These are phyloP conservation scores for Cinnamomum micranthum DNA, from an alignment of 164 flowering plant species.

Conservation along the genomic window DNA sequence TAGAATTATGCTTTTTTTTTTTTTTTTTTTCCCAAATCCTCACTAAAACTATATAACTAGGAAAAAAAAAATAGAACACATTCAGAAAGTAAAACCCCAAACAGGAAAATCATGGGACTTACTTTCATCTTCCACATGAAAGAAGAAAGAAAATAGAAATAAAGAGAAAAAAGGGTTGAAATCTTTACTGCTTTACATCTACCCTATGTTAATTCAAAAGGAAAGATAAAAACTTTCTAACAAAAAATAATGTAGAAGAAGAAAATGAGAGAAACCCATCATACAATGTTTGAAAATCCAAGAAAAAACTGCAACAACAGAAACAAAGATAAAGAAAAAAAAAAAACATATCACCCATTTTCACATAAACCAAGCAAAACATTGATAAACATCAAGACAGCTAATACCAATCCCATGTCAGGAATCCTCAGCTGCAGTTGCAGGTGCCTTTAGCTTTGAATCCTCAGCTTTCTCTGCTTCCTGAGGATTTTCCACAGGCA, in stretches of 20 bases:
- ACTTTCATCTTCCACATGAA: no score
- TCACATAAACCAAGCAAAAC: constrained; percentile 1
- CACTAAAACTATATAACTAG: no score
- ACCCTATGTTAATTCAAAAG: not conserved
- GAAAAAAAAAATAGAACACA: no score
- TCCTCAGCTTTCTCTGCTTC: constrained; percentile 17
- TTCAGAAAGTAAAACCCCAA: no score
- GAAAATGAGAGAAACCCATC: not conserved
- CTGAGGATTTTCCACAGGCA: constrained; percentile 19
- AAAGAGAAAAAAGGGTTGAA: not conserved
- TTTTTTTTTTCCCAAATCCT: no score
- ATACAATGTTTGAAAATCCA: not conserved
- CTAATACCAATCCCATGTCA: constrained; percentile 7
- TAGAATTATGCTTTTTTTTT: no score
- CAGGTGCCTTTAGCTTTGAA: constrained; percentile 7
- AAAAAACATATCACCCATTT: not conserved
- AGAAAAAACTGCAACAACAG: not conserved
- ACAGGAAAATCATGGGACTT: no score
- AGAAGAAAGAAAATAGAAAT: not conserved
- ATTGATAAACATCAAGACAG: not conserved
- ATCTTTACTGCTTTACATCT: not conserved
- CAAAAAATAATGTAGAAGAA: not conserved
- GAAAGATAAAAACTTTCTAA: not conserved
- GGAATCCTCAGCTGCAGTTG: constrained; percentile 9
- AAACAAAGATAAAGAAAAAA: not conserved